Evolutionary conservation across 2,329 filamentous ascomycete genomes (phyloP).

Genomic region (Aspergillus sp.): DNA sequence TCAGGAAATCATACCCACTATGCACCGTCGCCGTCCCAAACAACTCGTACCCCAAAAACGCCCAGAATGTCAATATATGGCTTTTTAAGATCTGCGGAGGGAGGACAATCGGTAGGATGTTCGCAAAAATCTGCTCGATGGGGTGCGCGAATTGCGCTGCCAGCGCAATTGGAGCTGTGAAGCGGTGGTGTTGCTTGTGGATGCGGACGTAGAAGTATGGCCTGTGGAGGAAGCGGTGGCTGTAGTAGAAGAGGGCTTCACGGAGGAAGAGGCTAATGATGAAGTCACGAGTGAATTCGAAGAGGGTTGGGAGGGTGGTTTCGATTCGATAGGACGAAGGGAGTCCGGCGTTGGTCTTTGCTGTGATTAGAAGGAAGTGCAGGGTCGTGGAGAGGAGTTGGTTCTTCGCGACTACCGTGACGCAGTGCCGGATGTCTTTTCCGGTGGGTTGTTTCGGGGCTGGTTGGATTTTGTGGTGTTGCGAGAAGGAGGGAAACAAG

Average conservation of each 20-base stretch:
- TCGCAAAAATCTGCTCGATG: constrained; percentile 50
- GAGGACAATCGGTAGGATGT: constrained; percentile 46
- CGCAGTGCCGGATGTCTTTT: constrained; percentile 41
- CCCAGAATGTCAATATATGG: constrained; percentile 50
- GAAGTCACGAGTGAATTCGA: constrained; percentile 38
- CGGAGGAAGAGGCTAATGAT: constrained; percentile 37
- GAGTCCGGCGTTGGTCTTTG: constrained; percentile 8
- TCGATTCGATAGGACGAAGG: constrained; percentile 35
- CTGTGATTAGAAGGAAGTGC: constrained; percentile 19
- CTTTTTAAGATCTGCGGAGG: constrained; percentile 42
- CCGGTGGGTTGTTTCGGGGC: constrained; percentile 44
- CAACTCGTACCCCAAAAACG: constrained; percentile 44
- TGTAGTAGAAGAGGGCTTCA: constrained; percentile 51
- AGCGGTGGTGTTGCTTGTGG: constrained; percentile 53
- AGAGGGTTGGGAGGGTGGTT: constrained; percentile 28
- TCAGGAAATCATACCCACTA: constrained; percentile 53
- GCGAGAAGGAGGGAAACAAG: constrained; percentile 43
- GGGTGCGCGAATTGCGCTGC: constrained; percentile 53
- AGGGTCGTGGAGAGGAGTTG: constrained; percentile 38
- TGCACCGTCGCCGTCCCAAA: constrained; percentile 50
- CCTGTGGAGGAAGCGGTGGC: constrained; percentile 48
- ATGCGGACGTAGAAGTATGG: constrained; percentile 44
- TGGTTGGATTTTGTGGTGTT: constrained; percentile 50
- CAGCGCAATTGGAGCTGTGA: constrained; percentile 50
- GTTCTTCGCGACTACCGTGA: constrained; percentile 43